These are phyloP conservation scores for Gossypium schwendimanii DNA, from an alignment of 441 rosid genomes.

Conservation along the genomic window DNA sequence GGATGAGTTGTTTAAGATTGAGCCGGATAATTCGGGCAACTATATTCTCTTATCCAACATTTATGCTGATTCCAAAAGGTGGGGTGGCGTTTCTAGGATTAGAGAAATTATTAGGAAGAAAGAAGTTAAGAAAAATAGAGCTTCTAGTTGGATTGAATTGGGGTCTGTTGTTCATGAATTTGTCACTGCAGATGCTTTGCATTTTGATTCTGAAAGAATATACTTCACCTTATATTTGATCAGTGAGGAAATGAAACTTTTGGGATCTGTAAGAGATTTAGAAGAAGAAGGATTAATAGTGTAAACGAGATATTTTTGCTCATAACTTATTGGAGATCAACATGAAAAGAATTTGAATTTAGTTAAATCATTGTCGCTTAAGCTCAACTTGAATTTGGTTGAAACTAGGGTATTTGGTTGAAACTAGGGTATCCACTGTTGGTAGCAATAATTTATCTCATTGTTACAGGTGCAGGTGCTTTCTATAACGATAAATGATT, in stretches of 20 bases:
- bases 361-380: too few relatives aligned
- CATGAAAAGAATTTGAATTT: too few relatives aligned
- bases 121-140: conserved; percentile 21
- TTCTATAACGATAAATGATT: too few relatives aligned
- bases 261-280: conserved; percentile 6
- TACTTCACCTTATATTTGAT: conserved; percentile 20
- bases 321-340: background rate
- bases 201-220: conserved; percentile 24
- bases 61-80: conserved; percentile 25
- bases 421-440: too few relatives aligned
- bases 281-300: background rate
- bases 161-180: conserved; percentile 24
- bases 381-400: too few relatives aligned
- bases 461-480: too few relatives aligned
- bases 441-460: too few relatives aligned
- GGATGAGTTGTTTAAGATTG: conserved; percentile 24
- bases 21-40: conserved; percentile 25
- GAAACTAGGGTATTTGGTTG: too few relatives aligned
- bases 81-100: conserved; percentile 29
- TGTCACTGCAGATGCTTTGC: conserved; percentile 24
- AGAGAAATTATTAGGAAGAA: conserved; percentile 25
- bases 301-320: background rate
- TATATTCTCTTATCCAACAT: conserved; percentile 24
- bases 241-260: conserved; percentile 26
- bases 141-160: conserved; percentile 28